These are phyloP conservation scores for Komagataella mondaviorum DNA, from an alignment of 805 yeast genomes.

Conservation along the genomic window DNA sequence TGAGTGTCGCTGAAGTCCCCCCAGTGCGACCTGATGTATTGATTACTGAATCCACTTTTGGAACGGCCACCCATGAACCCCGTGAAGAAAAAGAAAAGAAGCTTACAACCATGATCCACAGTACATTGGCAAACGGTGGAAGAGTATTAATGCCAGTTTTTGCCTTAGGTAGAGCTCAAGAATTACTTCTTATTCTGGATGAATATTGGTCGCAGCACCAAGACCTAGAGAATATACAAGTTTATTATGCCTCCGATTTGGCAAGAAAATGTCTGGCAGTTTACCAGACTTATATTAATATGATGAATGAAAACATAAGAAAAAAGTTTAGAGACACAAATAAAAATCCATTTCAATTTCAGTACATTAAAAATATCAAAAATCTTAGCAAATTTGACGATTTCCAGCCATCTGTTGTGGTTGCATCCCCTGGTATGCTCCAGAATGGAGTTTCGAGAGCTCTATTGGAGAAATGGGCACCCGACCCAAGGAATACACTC, in stretches of 20 bases:
- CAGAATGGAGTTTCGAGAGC: slow-evolving; percentile 93
- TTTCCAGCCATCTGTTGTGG: slow-evolving; percentile 88
- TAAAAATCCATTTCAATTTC: slow-evolving; percentile 84
- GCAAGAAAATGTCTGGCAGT: slow-evolving; percentile 97
- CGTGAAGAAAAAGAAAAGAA: slow-evolving; percentile 73
- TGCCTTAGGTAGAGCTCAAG: slow-evolving; percentile 96
- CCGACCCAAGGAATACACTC: slow-evolving; percentile 82
- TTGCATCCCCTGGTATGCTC: slow-evolving; percentile 97
- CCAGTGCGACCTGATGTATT: slow-evolving; percentile 75
- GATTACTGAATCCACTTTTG: slow-evolving; percentile 93
- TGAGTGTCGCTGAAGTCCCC: slow-evolving; percentile 92
- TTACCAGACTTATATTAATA: slow-evolving; percentile 88
- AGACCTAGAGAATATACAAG: slow-evolving; percentile 69
- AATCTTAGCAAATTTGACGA: slow-evolving; percentile 81
- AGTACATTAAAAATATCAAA: slow-evolving; percentile 67
- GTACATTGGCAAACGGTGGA: slow-evolving; percentile 80
- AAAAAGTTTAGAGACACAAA: slow-evolving; percentile 63
- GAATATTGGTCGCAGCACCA: slow-evolving; percentile 87
- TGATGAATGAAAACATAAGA: slow-evolving; percentile 91
- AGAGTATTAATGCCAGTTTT: slow-evolving; percentile 87
- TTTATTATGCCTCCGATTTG: slow-evolving; percentile 83
- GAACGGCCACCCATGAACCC: slow-evolving; percentile 95
- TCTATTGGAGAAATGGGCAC: slow-evolving; percentile 91
- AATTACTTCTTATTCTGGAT: slow-evolving; percentile 74
- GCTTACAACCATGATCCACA: slow-evolving; percentile 70